A percentile compares a stretch with the other conserved stretches of the same genome.
These are phyloP conservation scores for Mycena latifolia DNA, from an alignment of 768 basidiomycete species.

Conservation along the genomic window DNA sequence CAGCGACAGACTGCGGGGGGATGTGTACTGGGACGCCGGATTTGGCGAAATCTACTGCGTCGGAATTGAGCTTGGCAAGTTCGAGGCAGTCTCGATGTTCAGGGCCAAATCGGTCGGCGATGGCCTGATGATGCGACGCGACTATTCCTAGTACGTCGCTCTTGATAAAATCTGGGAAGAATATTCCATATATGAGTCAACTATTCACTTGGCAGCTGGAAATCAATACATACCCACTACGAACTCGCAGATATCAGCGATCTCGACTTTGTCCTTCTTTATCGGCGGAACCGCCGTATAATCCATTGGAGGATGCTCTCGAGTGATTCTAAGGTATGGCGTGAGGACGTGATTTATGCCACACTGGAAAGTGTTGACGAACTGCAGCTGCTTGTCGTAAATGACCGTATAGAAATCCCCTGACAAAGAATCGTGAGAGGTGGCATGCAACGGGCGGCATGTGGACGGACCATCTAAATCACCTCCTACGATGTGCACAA, in stretches of 20 bases:
- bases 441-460: not conserved
- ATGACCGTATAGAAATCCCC: slow-evolving; percentile 37
- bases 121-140: slow-evolving; percentile 8
- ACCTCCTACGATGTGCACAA: slow-evolving; percentile 9
- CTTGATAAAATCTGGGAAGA: slow-evolving; percentile 26
- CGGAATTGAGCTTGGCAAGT: slow-evolving; percentile 30
- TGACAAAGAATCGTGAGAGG: not conserved
- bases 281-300: slow-evolving; percentile 28
- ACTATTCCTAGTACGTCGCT: slow-evolving; percentile 31
- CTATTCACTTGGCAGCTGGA: not conserved
- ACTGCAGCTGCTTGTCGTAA: slow-evolving; percentile 33
- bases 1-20: not conserved
- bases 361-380: not conserved
- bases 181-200: too few relatives aligned
- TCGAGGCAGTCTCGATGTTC: slow-evolving; percentile 18
- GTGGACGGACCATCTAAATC: slow-evolving; percentile 30
- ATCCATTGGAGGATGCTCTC: slow-evolving; percentile 30
- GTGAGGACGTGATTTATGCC: not conserved
- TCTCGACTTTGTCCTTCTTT: slow-evolving; percentile 14
- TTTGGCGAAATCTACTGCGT: slow-evolving; percentile 36
- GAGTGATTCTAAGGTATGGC: slow-evolving; percentile 19
- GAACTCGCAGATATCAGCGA: slow-evolving; percentile 28
- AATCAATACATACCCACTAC: slow-evolving; percentile 20
- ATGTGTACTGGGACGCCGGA: slow-evolving; percentile 29
- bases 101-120: slow-evolving; percentile 28